A percentile compares a stretch with the other conserved stretches of the same genome.
Evolutionary conservation across 331 rosid genomes (phyloP).

Genomic region (Acacia pycnantha): DNA sequence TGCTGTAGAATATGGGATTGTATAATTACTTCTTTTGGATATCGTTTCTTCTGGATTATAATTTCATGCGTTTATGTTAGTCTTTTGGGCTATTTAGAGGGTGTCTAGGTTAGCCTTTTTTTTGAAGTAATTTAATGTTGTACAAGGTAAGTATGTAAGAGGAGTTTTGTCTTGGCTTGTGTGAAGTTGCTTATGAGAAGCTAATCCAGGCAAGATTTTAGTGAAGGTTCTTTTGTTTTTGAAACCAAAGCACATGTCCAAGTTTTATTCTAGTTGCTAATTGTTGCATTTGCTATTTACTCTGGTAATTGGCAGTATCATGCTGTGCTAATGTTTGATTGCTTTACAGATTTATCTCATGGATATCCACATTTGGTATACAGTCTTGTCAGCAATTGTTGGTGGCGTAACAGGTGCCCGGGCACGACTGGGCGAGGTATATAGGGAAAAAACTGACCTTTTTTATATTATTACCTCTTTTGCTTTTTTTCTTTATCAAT

Average conservation of each 20-base stretch:
- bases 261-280: neutral
- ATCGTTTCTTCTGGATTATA: constrained; percentile 1
- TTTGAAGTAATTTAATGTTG: too few relatives aligned
- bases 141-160: too few relatives aligned
- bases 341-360: constrained; percentile 87
- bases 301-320: neutral
- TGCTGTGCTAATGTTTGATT: constrained; percentile 30
- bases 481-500: neutral
- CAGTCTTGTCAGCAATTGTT: constrained; percentile 81
- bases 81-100: neutral
- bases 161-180: too few relatives aligned
- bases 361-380: constrained; percentile 96
- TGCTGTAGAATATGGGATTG: constrained; percentile 8
- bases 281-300: neutral
- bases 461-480: neutral
- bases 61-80: neutral
- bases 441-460: neutral
- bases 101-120: too few relatives aligned
- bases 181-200: too few relatives aligned
- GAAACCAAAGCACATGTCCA: neutral
- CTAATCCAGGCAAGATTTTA: too few relatives aligned
- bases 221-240: neutral
- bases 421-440: constrained; percentile 95
- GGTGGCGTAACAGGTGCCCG: constrained; percentile 98
- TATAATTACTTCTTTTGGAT: neutral